These are phyloP conservation scores for Cadophora malorum DNA, from an alignment of 2,329 filamentous ascomycete species.

Conservation along the genomic window DNA sequence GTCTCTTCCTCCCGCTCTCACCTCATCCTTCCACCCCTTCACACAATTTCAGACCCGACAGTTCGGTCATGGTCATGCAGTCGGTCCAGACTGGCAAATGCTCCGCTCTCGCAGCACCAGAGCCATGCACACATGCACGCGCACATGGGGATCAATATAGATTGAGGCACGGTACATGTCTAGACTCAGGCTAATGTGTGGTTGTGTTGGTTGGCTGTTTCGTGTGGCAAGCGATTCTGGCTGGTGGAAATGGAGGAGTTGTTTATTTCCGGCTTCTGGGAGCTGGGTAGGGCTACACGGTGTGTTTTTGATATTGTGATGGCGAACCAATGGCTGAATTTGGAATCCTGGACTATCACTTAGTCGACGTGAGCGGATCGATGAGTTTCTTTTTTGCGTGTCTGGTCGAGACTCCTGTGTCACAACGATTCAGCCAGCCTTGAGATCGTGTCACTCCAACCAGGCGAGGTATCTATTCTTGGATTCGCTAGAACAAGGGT, in stretches of 20 bases:
- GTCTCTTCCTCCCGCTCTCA: constrained; percentile 19
- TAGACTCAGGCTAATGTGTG: not conserved
- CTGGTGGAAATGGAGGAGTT: not conserved
- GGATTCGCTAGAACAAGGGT: not conserved
- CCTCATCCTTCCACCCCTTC: not conserved
- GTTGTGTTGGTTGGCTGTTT: constrained; percentile 3
- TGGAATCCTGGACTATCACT: not conserved
- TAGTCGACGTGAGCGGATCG: not conserved
- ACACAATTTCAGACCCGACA: constrained; percentile 1
- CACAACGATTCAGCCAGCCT: not conserved
- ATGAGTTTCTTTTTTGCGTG: not conserved
- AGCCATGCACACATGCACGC: not conserved
- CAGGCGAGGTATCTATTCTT: not conserved
- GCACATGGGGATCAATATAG: constrained; percentile 11
- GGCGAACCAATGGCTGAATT: not conserved
- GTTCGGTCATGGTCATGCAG: not conserved
- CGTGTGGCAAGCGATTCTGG: not conserved
- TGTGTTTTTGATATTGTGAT: not conserved
- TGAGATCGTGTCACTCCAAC: not conserved
- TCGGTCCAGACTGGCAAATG: not conserved
- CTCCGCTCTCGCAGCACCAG: constrained; percentile 2
- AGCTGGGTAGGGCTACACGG: not conserved
- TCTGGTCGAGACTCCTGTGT: not conserved
- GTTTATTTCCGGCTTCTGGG: not conserved
- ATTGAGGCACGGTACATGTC: not conserved